Conservation (phyloP, 2,329 filamentous ascomycete genomes). For the Acrocalymma vagum region DNA sequence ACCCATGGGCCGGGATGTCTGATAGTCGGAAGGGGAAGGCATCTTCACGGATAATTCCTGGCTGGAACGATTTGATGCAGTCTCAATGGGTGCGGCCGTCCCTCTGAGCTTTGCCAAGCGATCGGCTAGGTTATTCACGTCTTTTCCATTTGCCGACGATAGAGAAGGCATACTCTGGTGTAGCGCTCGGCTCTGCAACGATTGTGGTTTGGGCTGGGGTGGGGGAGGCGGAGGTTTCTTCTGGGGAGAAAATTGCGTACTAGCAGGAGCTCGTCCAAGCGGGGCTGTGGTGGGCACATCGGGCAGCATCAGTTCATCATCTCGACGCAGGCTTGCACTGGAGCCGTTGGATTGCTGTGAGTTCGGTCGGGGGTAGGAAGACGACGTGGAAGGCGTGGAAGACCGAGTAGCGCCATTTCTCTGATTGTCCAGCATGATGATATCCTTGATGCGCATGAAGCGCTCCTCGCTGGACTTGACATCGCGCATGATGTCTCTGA, state of each 20-base stretch:
- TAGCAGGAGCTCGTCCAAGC: conserved; percentile 25
- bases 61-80: conserved; percentile 26
- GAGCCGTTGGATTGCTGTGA: conserved; percentile 25
- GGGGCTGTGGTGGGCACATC: conserved; percentile 33
- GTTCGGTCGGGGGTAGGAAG: conserved; percentile 13
- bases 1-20: conserved; percentile 50
- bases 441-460: conserved; percentile 58
- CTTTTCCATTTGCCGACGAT: conserved; percentile 26
- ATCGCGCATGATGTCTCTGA: conserved; percentile 42
- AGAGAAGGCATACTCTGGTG: conserved; percentile 40
- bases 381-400: conserved; percentile 19
- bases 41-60: conserved; percentile 48
- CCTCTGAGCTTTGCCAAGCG: conserved; percentile 48
- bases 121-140: conserved; percentile 41
- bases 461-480: conserved; percentile 49
- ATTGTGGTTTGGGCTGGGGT: conserved; percentile 73
- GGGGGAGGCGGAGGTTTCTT: conserved; percentile 55
- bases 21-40: conserved; percentile 51
- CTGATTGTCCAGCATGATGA: conserved; percentile 61
- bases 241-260: conserved; percentile 28
- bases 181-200: conserved; percentile 69
- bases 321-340: conserved; percentile 7
- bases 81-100: conserved; percentile 27
- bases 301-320: conserved; percentile 47
- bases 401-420: conserved; percentile 62